Evolutionary conservation across 1,284 basidiomycete genomes (phyloP).

Genomic region (Thelephora terrestris): DNA sequence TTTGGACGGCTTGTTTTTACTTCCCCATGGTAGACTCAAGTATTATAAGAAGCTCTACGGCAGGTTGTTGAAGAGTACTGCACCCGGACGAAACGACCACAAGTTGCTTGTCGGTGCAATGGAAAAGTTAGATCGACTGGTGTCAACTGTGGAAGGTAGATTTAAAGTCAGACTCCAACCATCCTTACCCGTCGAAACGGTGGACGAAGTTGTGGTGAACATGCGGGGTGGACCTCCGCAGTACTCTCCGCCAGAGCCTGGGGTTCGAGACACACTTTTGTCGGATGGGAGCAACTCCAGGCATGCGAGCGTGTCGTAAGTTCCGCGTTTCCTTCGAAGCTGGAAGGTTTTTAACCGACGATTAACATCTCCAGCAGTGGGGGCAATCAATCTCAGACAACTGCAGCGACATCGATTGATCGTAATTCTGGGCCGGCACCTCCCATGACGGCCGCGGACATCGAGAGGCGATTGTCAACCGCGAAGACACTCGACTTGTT

Average conservation of each 20-base stretch:
- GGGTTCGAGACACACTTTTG: constrained; percentile 9
- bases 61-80: constrained; percentile 80
- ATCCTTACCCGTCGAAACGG: constrained; percentile 24
- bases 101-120: constrained; percentile 72
- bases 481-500: constrained; percentile 87
- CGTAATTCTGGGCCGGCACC: constrained; percentile 39
- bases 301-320: constrained; percentile 20
- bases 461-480: constrained; percentile 77
- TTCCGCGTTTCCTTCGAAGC: constrained; percentile 12
- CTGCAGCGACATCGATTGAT: constrained; percentile 42
- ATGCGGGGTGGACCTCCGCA: constrained; percentile 29
- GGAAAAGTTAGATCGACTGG: constrained; percentile 69
- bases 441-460: constrained; percentile 55
- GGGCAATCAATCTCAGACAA: constrained; percentile 42
- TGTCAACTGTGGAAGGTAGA: constrained; percentile 59
- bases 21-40: constrained; percentile 77
- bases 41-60: constrained; percentile 94
- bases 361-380: not conserved
- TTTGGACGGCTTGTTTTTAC: constrained; percentile 77
- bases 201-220: constrained; percentile 47
- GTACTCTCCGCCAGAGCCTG: constrained; percentile 11
- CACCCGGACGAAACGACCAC: constrained; percentile 84
- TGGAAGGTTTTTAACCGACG: not conserved
- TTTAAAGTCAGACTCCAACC: constrained; percentile 32
- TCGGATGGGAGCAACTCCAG: constrained; percentile 19